phyloP scores from a whole-genome alignment of 495 filamentous ascomycete genomes.

The Xylaria cubensis region DNA sequence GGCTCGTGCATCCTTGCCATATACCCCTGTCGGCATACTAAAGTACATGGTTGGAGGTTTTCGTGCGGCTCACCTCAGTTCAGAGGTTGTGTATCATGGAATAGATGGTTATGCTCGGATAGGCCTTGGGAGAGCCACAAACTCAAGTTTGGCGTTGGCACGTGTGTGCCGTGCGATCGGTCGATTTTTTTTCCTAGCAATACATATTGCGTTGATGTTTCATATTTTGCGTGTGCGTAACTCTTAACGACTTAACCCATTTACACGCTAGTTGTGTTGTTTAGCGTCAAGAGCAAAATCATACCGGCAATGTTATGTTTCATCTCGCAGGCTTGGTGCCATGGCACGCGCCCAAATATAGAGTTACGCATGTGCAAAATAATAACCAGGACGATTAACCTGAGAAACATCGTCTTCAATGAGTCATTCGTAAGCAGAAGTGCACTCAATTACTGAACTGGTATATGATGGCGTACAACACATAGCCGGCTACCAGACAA shows the following conservation, averaged over 20 bases:
- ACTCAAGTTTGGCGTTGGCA: constrained; percentile 21
- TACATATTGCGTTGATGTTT: constrained; percentile 33
- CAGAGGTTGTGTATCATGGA: constrained; percentile 24
- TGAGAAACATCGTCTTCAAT: neutral
- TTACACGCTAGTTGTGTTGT: neutral
- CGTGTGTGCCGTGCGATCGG: constrained; percentile 21
- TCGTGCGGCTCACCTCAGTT: constrained; percentile 25
- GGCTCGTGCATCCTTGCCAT: constrained; percentile 25
- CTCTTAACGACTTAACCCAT: neutral
- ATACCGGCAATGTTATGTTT: neutral
- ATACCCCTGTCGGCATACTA: constrained; percentile 28
- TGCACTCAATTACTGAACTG: neutral
- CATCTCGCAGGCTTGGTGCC: neutral
- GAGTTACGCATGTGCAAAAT: neutral
- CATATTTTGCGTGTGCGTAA: constrained; percentile 16
- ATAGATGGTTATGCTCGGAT: constrained; percentile 20
- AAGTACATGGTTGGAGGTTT: constrained; percentile 27
- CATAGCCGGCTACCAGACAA: neutral
- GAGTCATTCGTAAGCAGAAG: neutral
- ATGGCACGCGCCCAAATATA: neutral
- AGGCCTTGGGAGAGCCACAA: constrained; percentile 18
- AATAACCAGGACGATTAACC: neutral
- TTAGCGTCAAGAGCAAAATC: neutral
- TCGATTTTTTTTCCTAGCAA: constrained; percentile 20
- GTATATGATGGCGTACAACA: neutral